Evolutionary conservation across 768 basidiomycete species (phyloP), one percentile per base, ranked within the genome.

Genomic region (Tylopilus sp.): DNA sequence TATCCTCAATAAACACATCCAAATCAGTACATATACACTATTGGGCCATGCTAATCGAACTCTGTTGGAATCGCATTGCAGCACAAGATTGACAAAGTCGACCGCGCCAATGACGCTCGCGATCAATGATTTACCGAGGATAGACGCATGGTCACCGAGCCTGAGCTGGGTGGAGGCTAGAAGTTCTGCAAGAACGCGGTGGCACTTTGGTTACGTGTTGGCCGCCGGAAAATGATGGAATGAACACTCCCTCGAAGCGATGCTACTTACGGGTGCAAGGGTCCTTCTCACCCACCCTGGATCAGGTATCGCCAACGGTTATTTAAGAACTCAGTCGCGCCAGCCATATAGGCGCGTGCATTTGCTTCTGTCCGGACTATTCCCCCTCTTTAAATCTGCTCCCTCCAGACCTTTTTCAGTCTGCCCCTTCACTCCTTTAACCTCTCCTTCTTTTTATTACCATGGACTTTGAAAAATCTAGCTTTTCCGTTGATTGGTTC

Each of bases 401-500:
- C 30, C 47, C 20, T 28, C 12, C 48, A 51, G 52, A 41, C 55
- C 30, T 51, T 30, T 26, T 47, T 23, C n/a, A 31, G 40, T 45
- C 52, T 48, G 28, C 33, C 28, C 41, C 43, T 47, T 40, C 46
- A 25, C 45, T 59, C 47, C 20, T 54, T 26, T 51, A 21, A 25
- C 18, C n/a, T 6, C 23, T 26, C 51, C 12, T 52, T 50, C 31
- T 18, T 40, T 43, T 38, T 43, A 46, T 58, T 59, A 51, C 54
- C 55, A 69, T 69, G 69, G 67, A 69, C 42, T 67, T 69, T 50
- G 67, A 56, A 57, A 65, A 59, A 51, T 61, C 69, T 11, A 67
- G 56, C 12, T 61, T 70, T 40, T 63, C 59, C 11, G 63, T 69
- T 10, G 68, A 69, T 41, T 67, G 62, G 57, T 69, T 58, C 46